Conservation (phyloP, 2,329 filamentous ascomycete genomes). For the Xylaria sp. region DNA sequence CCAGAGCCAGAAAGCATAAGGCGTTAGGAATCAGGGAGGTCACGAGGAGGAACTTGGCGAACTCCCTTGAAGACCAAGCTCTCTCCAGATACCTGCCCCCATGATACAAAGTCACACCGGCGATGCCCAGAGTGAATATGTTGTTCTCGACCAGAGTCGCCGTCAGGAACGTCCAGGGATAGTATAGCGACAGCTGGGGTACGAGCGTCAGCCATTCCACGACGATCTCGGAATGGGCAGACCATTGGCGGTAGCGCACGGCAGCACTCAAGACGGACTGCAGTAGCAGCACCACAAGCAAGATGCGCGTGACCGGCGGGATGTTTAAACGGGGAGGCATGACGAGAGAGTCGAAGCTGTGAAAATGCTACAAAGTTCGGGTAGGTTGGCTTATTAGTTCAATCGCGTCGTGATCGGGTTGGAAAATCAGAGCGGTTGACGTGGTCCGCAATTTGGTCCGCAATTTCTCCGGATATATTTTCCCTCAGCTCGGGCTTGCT, state of each 20-base stretch:
- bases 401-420: neutral
- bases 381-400: neutral
- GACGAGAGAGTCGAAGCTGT: conserved; percentile 33
- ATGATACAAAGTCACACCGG: conserved; percentile 80
- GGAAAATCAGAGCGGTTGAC: neutral
- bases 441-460: neutral
- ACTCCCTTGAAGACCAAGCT: conserved; percentile 90
- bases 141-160: conserved; percentile 92
- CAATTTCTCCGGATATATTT: neutral
- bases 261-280: conserved; percentile 83
- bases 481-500: too few species aligned
- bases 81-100: conserved; percentile 94
- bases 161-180: conserved; percentile 90
- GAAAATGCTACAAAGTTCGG: neutral
- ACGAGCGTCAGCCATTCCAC: conserved; percentile 88
- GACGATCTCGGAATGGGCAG: conserved; percentile 64
- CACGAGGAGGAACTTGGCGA: conserved; percentile 85
- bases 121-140: conserved; percentile 80
- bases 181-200: conserved; percentile 79
- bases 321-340: conserved; percentile 89
- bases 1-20: conserved; percentile 71
- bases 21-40: conserved; percentile 80
- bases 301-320: conserved; percentile 83
- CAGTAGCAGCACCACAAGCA: conserved; percentile 73
- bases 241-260: conserved; percentile 74